phyloP scores from a whole-genome alignment of 2,329 filamentous ascomycete genomes.

The Botrytis aclada region DNA sequence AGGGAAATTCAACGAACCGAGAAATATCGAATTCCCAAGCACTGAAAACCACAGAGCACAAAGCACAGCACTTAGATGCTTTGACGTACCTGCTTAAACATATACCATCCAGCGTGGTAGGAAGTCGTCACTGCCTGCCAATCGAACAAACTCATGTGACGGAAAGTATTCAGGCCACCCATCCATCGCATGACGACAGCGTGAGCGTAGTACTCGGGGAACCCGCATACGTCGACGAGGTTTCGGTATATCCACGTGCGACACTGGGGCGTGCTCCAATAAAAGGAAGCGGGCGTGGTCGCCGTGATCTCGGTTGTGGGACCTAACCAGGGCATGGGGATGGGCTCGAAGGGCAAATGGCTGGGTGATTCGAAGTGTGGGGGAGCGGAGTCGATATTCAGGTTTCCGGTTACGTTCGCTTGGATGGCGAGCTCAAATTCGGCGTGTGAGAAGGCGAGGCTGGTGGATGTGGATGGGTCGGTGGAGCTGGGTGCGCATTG shows the following conservation, averaged over 20 bases:
- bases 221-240: neutral
- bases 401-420: neutral
- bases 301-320: neutral
- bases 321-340: fast-evolving
- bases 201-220: neutral
- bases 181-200: neutral
- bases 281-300: fast-evolving
- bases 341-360: no score
- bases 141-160: neutral
- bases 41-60: neutral
- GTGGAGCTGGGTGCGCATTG: neutral
- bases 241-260: neutral
- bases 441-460: neutral
- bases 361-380: fast-evolving
- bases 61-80: neutral
- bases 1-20: neutral
- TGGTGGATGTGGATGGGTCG: neutral
- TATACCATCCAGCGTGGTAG: neutral
- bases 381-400: neutral
- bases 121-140: neutral
- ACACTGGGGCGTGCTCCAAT: neutral
- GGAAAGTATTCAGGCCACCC: neutral
- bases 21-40: neutral
- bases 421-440: neutral
- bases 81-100: fast-evolving